Base-by-base conservation (phyloP, 116 monocot genomes). In the Phalaenopsis hybrid region DNA sequence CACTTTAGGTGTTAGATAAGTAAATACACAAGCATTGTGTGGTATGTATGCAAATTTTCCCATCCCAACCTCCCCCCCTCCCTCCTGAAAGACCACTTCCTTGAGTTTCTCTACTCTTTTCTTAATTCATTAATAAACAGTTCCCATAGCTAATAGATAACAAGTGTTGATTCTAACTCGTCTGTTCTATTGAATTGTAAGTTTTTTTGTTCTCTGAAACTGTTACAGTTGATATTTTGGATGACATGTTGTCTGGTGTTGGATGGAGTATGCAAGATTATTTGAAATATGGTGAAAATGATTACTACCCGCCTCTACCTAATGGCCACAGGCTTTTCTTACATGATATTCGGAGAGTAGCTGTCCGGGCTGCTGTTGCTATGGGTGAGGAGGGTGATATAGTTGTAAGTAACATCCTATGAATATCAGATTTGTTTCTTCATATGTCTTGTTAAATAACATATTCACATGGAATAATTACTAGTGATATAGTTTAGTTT, bases 321-420 rank as follows among this genome's bases (percentile, higher is more conserved):
- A 98, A 95, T 88, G 93, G 98, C 44, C 93, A 93, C 81, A 91
- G 98, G 87, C 86, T 98, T 46, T 98, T 98, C 83, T 79, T 98
- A 80, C 98, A 98, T 87, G 98, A 98, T 77, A 93, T 93, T 67
- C 93, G 98, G 86, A 94, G 92, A 83, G 93, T 95, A 33, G 95
- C 95, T 81, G 92, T 98, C 12, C 89, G 95, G 17, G 87, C 93
- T 86, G 98, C 98, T 82, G 95, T 98, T 75, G 98, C 98, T 57
- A 98, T 98, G 98, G 98, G 98, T 1, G 95, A 98, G 86, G 92
- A 94, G 85, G 98, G 92, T 65, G 98, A 98, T 89, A 87, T 93
- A 77, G 93, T 98, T 68, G 98, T 98, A 89, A 93, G 94, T 90
- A 83, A 70, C 76, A 70, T 46, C 52, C 80, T 59, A 17, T 76